These are phyloP conservation scores for Orbilia ellipsospora DNA, from an alignment of 2,329 filamentous ascomycete species.

Conservation along the genomic window DNA sequence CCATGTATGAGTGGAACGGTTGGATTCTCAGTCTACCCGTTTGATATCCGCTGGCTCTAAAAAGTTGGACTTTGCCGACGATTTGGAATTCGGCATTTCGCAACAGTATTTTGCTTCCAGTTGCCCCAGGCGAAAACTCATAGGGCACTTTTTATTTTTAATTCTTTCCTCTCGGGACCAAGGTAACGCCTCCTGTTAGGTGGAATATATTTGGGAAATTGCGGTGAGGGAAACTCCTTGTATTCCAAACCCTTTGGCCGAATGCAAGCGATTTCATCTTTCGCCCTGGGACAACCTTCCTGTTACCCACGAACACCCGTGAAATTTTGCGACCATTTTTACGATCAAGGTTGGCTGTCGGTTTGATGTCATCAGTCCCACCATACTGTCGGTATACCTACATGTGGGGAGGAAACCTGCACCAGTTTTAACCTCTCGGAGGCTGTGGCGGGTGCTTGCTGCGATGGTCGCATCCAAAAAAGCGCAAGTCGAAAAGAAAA, in stretches of 20 bases:
- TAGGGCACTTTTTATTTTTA: not conserved
- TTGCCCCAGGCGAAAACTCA: constrained; percentile 28
- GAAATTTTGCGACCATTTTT: constrained; percentile 29
- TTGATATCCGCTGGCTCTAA: constrained; percentile 28
- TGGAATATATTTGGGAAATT: constrained; percentile 54
- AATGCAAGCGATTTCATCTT: constrained; percentile 42
- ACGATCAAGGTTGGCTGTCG: too few relatives aligned
- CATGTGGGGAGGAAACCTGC: too few relatives aligned
- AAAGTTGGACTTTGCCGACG: constrained; percentile 25
- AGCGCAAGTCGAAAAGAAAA: not conserved
- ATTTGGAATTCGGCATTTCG: constrained; percentile 33
- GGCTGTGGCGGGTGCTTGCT: constrained; percentile 4
- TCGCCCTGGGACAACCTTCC: constrained; percentile 52
- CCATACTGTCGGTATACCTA: not conserved
- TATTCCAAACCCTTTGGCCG: constrained; percentile 45
- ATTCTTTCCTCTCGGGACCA: constrained; percentile 9
- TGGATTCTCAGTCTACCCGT: constrained; percentile 21
- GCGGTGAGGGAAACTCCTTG: constrained; percentile 42
- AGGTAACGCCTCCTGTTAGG: constrained; percentile 35
- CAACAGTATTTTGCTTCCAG: constrained; percentile 24
- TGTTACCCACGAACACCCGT: constrained; percentile 31
- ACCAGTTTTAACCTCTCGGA: not conserved
- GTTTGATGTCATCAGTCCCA: not conserved
- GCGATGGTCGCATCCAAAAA: constrained; percentile 21
- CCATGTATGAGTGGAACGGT: too few relatives aligned